Evolutionary conservation across 106 monocot species (phyloP).

Genomic region (Dactylorhiza incarnata): DNA sequence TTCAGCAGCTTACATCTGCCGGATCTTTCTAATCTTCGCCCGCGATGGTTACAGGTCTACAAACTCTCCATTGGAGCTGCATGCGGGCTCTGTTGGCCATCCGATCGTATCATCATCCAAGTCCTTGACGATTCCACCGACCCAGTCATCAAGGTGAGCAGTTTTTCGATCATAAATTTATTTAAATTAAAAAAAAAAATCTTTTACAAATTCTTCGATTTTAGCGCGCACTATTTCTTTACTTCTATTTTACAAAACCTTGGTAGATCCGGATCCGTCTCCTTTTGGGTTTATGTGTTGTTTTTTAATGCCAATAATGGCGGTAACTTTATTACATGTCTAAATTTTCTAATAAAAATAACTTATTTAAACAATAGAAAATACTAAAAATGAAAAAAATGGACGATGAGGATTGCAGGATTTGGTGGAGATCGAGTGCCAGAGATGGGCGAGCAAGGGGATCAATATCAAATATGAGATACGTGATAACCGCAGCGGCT

Average conservation of each 20-base stretch:
- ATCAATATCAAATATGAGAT: constrained; percentile 30
- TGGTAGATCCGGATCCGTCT: background rate
- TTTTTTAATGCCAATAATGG: background rate
- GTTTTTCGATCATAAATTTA: background rate
- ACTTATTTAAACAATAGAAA: background rate
- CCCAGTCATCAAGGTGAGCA: constrained; percentile 18
- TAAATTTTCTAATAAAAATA: no score
- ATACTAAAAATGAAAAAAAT: background rate
- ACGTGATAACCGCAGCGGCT: constrained; percentile 25
- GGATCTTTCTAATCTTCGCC: background rate
- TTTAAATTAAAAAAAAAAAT: no score
- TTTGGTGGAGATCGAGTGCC: constrained; percentile 27
- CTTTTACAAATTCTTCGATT: background rate
- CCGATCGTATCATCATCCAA: constrained; percentile 28
- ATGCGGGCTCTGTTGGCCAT: constrained; percentile 31
- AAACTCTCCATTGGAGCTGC: constrained; percentile 37
- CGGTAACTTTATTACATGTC: no score
- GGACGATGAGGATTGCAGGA: constrained; percentile 8
- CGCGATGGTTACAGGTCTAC: constrained; percentile 16
- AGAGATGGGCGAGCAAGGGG: constrained; percentile 22
- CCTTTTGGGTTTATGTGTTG: no score
- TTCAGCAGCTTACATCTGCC: no score
- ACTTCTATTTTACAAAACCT: background rate
- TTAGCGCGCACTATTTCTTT: background rate
- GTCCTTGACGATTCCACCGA: constrained; percentile 41